Evolutionary conservation across 2,329 filamentous ascomycete species (phyloP), one percentile per base, ranked within the genome.

Genomic region (Fusarium anguioides): DNA sequence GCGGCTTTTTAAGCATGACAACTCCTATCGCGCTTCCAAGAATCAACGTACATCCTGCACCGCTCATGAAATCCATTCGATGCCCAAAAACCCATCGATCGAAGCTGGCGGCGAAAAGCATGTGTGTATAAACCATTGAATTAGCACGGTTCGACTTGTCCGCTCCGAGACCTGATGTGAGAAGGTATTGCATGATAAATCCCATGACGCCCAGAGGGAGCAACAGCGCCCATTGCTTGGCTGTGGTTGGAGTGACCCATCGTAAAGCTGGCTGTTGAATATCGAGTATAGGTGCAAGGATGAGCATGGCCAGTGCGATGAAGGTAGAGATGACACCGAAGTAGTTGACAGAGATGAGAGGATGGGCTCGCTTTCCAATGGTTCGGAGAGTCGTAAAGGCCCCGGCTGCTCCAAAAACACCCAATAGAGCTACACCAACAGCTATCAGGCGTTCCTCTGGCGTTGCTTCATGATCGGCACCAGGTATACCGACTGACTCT

Each of bases 301-400:
- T 79, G 66, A 96, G 86, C 27, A 86, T 86, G 2, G 87, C 70
- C 3, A 84, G 75, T 40, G 89, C 89, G 45, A 97, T 88, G 4
- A 94, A 71, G 0, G 87, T 90, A 70, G 90, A 92, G 80, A 87
- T 90, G 1, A 83, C 81, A 5, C 89, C 88, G 73, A 97, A 97
- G 78, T 94, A 96, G 72, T 93, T 96, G 55, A 97, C 92, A 3
- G 87, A 91, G 57, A 97, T 88, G n/a, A 97, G 82, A 0, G 94
- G 87, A 74, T 97, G 93, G 0, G 91, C 91, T 26, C 92, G 86
- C 70, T 87, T 87, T 15, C 94, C 94, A 62, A 97, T 95, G 78
- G 90, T 88, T 17, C 93, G 86, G 65, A 97, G 91, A 0, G 87
- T 87, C 0, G 89, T 93, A 73, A 89, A 94, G 9, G 93, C 92